These are phyloP conservation scores for Solanum aculeatissimum DNA, from an alignment of 305 asterid genomes.

Conservation along the genomic window DNA sequence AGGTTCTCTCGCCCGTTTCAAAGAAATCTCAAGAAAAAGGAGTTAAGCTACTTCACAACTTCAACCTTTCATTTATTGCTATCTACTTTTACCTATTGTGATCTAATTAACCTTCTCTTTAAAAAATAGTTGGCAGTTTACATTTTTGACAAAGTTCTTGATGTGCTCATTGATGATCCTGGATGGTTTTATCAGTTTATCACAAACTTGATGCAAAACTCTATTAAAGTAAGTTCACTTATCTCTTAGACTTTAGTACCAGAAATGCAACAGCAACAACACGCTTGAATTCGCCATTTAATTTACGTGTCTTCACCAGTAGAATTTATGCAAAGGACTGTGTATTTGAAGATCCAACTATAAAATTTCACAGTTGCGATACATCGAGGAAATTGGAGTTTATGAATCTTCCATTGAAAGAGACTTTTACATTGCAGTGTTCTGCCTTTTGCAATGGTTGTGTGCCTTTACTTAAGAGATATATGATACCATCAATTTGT, in stretches of 20 bases:
- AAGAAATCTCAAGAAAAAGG: conserved; percentile 85
- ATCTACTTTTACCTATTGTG: conserved; percentile 1
- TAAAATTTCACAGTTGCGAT: too few relatives aligned
- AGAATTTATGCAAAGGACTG: too few relatives aligned
- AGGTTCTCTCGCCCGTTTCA: conserved; percentile 70
- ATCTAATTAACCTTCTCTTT: conserved; percentile 1
- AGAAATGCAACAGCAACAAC: neutral
- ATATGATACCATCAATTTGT: too few relatives aligned
- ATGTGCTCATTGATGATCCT: conserved; percentile 78
- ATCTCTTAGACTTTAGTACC: neutral
- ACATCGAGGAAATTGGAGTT: too few relatives aligned
- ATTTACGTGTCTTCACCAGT: too few relatives aligned
- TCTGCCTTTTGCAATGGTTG: too few relatives aligned
- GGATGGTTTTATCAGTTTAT: conserved; percentile 89
- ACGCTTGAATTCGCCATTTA: neutral
- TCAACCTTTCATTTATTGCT: neutral
- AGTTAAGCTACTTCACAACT: conserved; percentile 54
- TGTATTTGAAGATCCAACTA: too few relatives aligned
- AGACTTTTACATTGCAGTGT: too few relatives aligned
- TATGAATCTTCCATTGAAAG: too few relatives aligned
- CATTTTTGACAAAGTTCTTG: conserved; percentile 71
- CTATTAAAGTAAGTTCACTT: conserved; percentile 65
- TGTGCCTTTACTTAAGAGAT: too few relatives aligned
- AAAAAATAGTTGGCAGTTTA: conserved; percentile 77
- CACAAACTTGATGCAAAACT: conserved; percentile 88